A percentile compares a stretch with the other conserved stretches of the same genome.
Evolutionary conservation across 306 rosid genomes (phyloP).

Genomic region (Lathyrus sativus): DNA sequence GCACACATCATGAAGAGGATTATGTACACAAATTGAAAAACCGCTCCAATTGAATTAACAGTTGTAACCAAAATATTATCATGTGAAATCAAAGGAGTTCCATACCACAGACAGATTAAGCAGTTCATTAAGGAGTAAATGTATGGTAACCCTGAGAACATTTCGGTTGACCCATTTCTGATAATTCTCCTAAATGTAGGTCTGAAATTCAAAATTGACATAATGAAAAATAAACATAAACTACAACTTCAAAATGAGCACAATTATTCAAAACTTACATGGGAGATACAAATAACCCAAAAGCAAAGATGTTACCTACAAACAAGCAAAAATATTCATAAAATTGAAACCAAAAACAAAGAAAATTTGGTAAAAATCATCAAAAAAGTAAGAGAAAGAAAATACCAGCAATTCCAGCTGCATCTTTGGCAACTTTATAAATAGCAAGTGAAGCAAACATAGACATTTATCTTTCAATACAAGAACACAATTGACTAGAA

Average conservation of each 20-base stretch:
- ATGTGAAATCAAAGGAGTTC: slow-evolving; percentile 69
- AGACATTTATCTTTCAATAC: slow-evolving; percentile 48
- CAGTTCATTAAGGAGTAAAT: slow-evolving; percentile 82
- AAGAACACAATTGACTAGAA: background rate
- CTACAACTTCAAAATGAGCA: slow-evolving; percentile 24
- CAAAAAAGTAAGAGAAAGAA: slow-evolving; percentile 9
- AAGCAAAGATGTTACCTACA: slow-evolving; percentile 89
- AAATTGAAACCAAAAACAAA: slow-evolving; percentile 14
- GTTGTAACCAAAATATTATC: slow-evolving; percentile 67
- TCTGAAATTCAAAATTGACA: slow-evolving; percentile 49
- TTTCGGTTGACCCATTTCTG: slow-evolving; percentile 82
- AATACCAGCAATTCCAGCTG: slow-evolving; percentile 89
- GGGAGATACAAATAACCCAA: slow-evolving; percentile 89
- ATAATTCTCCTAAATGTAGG: slow-evolving; percentile 83
- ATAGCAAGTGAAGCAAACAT: slow-evolving; percentile 34
- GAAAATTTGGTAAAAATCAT: background rate
- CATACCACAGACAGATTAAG: slow-evolving; percentile 86
- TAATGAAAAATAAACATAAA: slow-evolving; percentile 9
- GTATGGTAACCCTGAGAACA: slow-evolving; percentile 91
- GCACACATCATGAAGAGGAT: slow-evolving; percentile 66
- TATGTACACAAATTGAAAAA: slow-evolving; percentile 78
- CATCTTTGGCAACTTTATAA: slow-evolving; percentile 55
- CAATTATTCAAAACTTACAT: slow-evolving; percentile 58
- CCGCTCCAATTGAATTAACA: slow-evolving; percentile 83
- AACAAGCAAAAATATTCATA: slow-evolving; percentile 11